Base-by-base conservation (phyloP, 345 rosid genomes). In the Heritiera littoralis region DNA sequence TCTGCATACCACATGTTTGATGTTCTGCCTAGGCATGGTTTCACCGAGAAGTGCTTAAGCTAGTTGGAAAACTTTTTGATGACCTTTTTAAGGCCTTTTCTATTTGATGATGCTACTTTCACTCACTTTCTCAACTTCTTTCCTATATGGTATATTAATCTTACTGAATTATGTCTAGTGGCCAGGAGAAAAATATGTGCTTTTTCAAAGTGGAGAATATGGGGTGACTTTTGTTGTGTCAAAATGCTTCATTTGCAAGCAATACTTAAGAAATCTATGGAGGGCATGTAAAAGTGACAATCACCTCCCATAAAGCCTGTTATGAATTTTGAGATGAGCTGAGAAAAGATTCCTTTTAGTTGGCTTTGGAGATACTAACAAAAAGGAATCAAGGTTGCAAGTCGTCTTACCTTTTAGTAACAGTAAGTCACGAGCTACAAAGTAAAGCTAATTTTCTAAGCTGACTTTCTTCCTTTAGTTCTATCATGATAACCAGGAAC, bases 231-330 rank as follows among this genome's bases (percentile, higher is more conserved):
- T 73, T 78, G 32, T 5, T 38, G 43, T 38, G 55, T 23, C 17
- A 15, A 75, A 75, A 61, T 38, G 79, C 82, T 75, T 80, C 66
- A 74, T 80, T 75, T 78, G 78, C 67, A 79, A 74, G 77, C 74
- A 51, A 70, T 74, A 45, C 28, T n/a, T 52, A 54, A 17, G 17
- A 71, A 56, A 64, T 28, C 35, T 46, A 41, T 55, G 7, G 10
- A 2, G 40, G 46, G 45, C 2, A 43, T 40, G 20, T 68, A n/a
- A 76, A 84, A 60, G 76, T 61, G 61, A 65, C 60, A 40, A 40
- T 23, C 15, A 54, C 17, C 54, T 11, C 61, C 61, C 61, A 58
- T 7, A 45, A 74, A 55, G 74, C 59, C 43, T 63, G 43, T 30
- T 63, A 32, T 63, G 6, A n/a, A 63, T 32, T 32, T 32, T 61